Evolutionary conservation across 1,284 basidiomycete species (phyloP).

Genomic region (Porodaedalea pini): DNA sequence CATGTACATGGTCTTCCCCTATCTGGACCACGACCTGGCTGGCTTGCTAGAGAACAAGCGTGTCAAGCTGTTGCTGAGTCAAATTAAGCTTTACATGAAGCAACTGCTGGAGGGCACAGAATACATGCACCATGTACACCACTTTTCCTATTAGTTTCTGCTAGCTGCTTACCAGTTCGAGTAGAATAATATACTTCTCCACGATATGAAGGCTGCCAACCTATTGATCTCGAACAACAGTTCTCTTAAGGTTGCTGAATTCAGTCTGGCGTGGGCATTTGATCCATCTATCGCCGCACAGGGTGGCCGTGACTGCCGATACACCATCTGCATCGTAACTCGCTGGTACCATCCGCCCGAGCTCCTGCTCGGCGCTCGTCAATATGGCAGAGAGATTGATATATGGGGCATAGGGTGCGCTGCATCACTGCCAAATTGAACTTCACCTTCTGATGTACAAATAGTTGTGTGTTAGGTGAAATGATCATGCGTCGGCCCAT

Average conservation of each 20-base stretch:
- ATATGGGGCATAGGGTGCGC: slow-evolving; percentile 96
- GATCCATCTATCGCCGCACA: slow-evolving; percentile 47
- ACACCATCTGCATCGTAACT: slow-evolving; percentile 99
- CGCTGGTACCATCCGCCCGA: slow-evolving; percentile 98
- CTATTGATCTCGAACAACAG: slow-evolving; percentile 89
- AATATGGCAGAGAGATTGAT: slow-evolving; percentile 93
- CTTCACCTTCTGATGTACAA: slow-evolving; percentile 34
- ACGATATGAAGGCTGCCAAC: slow-evolving; percentile 99
- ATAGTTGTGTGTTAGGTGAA: slow-evolving; percentile 83
- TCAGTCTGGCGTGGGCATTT: slow-evolving; percentile 86
- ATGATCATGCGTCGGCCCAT: slow-evolving; percentile 92
- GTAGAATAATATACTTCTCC: slow-evolving; percentile 93
- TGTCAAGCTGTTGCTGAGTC: slow-evolving; percentile 74
- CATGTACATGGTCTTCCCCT: slow-evolving; percentile 98
- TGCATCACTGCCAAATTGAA: slow-evolving; percentile 13
- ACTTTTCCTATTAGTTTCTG: slow-evolving; percentile 11
- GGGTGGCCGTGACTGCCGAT: slow-evolving; percentile 60
- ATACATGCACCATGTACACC: slow-evolving; percentile 85
- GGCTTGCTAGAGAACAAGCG: slow-evolving; percentile 89
- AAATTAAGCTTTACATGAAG: slow-evolving; percentile 95
- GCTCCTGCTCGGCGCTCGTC: slow-evolving; percentile 82
- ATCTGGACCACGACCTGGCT: slow-evolving; percentile 99
- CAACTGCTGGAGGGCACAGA: slow-evolving; percentile 93
- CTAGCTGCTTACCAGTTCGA: slow-evolving; percentile 16
- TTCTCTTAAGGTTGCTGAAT: slow-evolving; percentile 88